Conservation (phyloP, 139 green algal species). For the Eudorina sp. region DNA sequence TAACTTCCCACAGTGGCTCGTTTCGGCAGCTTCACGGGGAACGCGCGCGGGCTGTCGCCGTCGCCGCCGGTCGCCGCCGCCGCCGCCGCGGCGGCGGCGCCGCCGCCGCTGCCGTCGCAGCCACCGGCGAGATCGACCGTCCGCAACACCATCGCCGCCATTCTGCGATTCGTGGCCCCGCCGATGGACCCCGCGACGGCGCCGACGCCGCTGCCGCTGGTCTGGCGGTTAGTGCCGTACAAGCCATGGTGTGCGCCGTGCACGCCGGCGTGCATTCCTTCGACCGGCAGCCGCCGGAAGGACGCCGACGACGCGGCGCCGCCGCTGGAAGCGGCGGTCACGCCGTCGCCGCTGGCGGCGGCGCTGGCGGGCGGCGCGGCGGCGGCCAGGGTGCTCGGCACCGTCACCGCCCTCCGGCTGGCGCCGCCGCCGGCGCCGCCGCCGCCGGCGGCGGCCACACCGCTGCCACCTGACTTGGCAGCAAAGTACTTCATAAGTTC, state of each 20-base stretch:
- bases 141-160: constrained; percentile 18
- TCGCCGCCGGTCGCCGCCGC: neutral
- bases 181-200: neutral
- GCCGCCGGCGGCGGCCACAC: neutral
- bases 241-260: neutral
- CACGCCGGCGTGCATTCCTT: neutral
- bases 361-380: neutral
- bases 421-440: neutral
- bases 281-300: neutral
- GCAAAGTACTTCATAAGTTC: constrained; percentile 42
- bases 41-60: neutral
- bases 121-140: neutral
- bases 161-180: neutral
- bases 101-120: neutral
- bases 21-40: neutral
- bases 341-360: neutral
- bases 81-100: neutral
- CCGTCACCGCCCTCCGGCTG: neutral
- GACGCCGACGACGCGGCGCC: neutral
- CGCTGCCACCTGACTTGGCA: neutral
- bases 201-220: neutral
- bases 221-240: constrained; percentile 13
- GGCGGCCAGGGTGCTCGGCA: neutral
- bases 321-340: neutral
- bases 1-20: constrained; percentile 11